Evolutionary conservation across 2,329 filamentous ascomycete genomes (phyloP).

Genomic region (Stagonosporopsis chrysanthemi): DNA sequence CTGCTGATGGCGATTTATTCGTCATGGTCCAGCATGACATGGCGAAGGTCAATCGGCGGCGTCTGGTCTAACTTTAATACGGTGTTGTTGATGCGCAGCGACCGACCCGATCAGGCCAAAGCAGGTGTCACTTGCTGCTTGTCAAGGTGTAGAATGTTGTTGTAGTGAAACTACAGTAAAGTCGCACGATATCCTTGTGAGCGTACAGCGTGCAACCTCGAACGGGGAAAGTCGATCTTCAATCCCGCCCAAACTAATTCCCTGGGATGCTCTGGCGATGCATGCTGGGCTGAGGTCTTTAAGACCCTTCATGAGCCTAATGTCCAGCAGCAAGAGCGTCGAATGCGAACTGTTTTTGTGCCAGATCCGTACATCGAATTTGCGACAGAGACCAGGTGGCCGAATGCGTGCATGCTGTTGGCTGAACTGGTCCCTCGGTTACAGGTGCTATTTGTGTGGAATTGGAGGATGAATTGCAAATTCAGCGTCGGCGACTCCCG

Average conservation of each 20-base stretch:
- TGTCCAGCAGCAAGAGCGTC: constrained; percentile 4
- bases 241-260: neutral
- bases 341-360: neutral
- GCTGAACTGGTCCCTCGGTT: constrained; percentile 7
- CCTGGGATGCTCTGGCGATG: constrained; percentile 6
- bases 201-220: neutral
- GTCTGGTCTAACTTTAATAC: neutral
- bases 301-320: constrained; percentile 2
- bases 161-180: neutral
- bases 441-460: constrained; percentile 1
- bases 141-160: neutral
- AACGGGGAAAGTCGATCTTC: neutral
- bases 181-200: neutral
- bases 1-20: neutral
- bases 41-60: neutral
- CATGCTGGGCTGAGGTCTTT: constrained; percentile 3
- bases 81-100: neutral
- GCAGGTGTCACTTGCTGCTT: neutral
- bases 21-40: neutral
- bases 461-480: constrained; percentile 5
- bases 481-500: constrained; percentile 13
- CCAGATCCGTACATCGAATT: neutral
- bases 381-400: constrained; percentile 8
- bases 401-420: constrained; percentile 15
- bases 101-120: neutral